phyloP scores from a whole-genome alignment of 1,284 basidiomycete species.

The Mycena citricolor region DNA sequence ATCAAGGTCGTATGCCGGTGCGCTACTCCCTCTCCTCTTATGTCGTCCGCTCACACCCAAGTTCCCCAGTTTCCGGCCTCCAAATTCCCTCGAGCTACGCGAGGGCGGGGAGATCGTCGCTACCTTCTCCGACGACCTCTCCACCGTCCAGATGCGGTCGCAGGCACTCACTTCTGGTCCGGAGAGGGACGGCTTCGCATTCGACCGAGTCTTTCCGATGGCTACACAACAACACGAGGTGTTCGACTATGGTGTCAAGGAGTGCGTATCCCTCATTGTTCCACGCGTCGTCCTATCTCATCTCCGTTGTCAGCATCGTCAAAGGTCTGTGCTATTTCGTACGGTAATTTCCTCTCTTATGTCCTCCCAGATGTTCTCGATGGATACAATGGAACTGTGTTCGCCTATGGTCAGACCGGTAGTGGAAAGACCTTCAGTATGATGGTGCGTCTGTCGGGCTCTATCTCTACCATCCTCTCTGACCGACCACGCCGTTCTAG shows the following conservation, averaged over 20 bases:
- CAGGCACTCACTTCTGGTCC: constrained; percentile 67
- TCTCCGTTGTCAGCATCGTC: constrained; percentile 57
- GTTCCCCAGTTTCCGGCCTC: constrained; percentile 82
- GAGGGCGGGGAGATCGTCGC: constrained; percentile 93
- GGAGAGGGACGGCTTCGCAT: constrained; percentile 93
- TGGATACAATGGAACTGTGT: constrained; percentile 98
- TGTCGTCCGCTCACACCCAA: constrained; percentile 10
- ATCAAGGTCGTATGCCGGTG: constrained; percentile 96
- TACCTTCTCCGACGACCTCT: constrained; percentile 82
- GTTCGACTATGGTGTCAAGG: constrained; percentile 98
- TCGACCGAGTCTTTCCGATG: constrained; percentile 96
- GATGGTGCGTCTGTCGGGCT: constrained; percentile 67
- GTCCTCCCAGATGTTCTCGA: constrained; percentile 84
- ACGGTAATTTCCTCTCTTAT: constrained; percentile 2
- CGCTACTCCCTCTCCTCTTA: constrained; percentile 29
- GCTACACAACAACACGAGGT: constrained; percentile 91
- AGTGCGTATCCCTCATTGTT: constrained; percentile 52
- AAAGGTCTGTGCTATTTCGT: constrained; percentile 50
- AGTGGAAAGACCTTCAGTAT: constrained; percentile 97
- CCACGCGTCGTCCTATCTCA: constrained; percentile 18
- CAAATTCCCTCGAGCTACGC: constrained; percentile 88
- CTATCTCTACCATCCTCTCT: constrained; percentile 6
- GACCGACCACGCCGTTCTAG: constrained; percentile 51
- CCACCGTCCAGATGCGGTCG: constrained; percentile 80
- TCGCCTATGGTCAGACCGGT: constrained; percentile 99